Conservation (phyloP, 2,329 filamentous ascomycete genomes). For the Penicillium sp. region DNA sequence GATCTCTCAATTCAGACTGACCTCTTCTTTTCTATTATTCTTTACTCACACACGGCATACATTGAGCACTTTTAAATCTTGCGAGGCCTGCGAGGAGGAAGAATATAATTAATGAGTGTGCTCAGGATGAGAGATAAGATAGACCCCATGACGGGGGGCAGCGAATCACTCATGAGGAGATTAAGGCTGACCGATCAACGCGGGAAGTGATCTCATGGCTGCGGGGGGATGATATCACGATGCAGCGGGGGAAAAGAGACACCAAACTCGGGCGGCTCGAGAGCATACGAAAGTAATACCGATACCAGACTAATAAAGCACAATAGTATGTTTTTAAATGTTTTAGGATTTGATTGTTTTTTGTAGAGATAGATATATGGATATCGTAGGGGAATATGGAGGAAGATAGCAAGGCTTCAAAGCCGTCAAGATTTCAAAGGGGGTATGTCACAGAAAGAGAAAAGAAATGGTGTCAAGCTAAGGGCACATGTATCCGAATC, state of each 20-base stretch:
- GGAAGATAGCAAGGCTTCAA: slow-evolving; percentile 21
- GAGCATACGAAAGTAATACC: background rate
- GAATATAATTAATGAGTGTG: no score
- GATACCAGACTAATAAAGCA: background rate
- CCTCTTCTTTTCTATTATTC: background rate
- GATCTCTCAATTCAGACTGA: background rate
- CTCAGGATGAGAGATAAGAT: no score
- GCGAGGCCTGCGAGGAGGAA: no score
- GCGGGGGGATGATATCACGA: slow-evolving; percentile 29
- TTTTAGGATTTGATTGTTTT: slow-evolving; percentile 17
- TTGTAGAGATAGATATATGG: slow-evolving; percentile 2
- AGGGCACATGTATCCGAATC: slow-evolving; percentile 26
- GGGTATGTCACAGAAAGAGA: slow-evolving; percentile 23
- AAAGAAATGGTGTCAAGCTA: slow-evolving; percentile 22
- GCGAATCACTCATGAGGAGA: slow-evolving; percentile 17
- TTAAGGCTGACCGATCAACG: slow-evolving; percentile 14
- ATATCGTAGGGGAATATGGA: background rate
- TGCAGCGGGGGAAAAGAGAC: slow-evolving; percentile 7
- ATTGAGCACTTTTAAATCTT: background rate
- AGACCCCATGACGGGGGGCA: background rate
- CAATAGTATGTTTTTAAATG: background rate
- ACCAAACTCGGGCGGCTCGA: background rate
- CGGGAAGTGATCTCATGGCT: slow-evolving; percentile 28
- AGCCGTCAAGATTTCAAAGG: slow-evolving; percentile 8
- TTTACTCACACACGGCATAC: background rate